Evolutionary conservation across 2,329 filamentous ascomycete genomes (phyloP), one percentile per base, ranked within the genome.

Genomic region (Hypoxylon sp.): DNA sequence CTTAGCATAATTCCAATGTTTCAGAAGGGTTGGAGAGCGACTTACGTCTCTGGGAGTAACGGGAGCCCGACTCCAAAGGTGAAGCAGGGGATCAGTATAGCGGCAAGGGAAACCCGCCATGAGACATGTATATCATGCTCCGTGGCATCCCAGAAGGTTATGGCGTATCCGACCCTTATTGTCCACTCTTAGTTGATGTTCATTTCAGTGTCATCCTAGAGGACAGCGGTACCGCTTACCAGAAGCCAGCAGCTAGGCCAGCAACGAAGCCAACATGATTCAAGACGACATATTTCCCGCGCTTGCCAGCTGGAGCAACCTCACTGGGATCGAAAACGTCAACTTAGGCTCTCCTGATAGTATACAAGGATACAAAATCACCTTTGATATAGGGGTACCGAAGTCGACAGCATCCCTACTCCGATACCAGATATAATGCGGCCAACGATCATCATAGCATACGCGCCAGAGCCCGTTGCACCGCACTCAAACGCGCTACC

Each of bases 201-300:
- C 16, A 32, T 32, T 55, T 21, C 8, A 29, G 8, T 14, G 47
- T 5, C 11, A 29, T 8, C 12, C 16, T 1, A 29, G 51, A 30
- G 39, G 3, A 46, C 25, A 27, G 1, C 27, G 53, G 3, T 5
- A 16, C 5, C 21, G 63, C 78, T 34, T 74, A 87, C 85, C 86
- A 88, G 61, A 88, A 85, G 0, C 85, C 86, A 4, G 73, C 71
- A 0, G 85, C 84, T 5, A 88, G 74, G 2, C 86, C 86, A 1
- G 81, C 80, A 23, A 88, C 82, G 62, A 88, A 84, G 2, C 87
- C 86, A 46, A 87, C 80, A 55, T 88, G 86, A 70, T 88, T 88
- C 75, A 88, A 80, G 8, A 87, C 85, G 1, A 88, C 85, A 62
- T 85, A 85, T 64, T 81, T 81, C 2, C 87, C 86, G 6, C 86